phyloP scores from a whole-genome alignment of 2,329 filamentous ascomycete species.

The Metarhizium guizhouense region DNA sequence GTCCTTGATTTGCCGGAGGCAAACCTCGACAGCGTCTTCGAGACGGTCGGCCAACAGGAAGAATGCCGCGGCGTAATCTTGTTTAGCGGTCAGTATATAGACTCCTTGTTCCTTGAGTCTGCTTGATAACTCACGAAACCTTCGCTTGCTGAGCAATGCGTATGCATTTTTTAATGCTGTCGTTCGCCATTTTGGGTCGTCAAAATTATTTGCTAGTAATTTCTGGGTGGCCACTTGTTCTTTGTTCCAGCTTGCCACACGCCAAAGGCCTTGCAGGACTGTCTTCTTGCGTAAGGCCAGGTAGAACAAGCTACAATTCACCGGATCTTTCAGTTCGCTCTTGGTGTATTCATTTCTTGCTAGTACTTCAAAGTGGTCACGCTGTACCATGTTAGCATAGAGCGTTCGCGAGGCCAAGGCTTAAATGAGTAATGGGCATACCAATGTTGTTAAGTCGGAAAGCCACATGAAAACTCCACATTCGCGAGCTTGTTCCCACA shows the following conservation, averaged over 20 bases:
- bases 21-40: conserved; percentile 77
- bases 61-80: conserved; percentile 90
- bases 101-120: neutral
- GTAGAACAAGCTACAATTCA: conserved; percentile 87
- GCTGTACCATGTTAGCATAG: conserved; percentile 16
- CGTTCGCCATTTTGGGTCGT: conserved; percentile 77
- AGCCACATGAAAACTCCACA: conserved; percentile 96
- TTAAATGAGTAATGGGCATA: conserved; percentile 33
- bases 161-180: conserved; percentile 94
- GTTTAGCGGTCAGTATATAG: neutral
- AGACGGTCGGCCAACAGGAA: conserved; percentile 84
- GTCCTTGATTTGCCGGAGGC: conserved; percentile 79
- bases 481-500: conserved; percentile 79
- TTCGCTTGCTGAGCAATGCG: conserved; percentile 79
- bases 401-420: neutral
- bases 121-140: conserved; percentile 53
- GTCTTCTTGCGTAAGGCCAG: conserved; percentile 85
- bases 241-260: conserved; percentile 82
- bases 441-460: conserved; percentile 64
- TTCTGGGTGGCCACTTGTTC: conserved; percentile 76
- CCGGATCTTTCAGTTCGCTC: conserved; percentile 76
- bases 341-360: conserved; percentile 91
- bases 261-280: conserved; percentile 84
- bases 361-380: conserved; percentile 74
- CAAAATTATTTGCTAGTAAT: conserved; percentile 84